Evolutionary conservation across 768 basidiomycete species (phyloP), one percentile per base, ranked within the genome.

Genomic region (Ramaria rubella): DNA sequence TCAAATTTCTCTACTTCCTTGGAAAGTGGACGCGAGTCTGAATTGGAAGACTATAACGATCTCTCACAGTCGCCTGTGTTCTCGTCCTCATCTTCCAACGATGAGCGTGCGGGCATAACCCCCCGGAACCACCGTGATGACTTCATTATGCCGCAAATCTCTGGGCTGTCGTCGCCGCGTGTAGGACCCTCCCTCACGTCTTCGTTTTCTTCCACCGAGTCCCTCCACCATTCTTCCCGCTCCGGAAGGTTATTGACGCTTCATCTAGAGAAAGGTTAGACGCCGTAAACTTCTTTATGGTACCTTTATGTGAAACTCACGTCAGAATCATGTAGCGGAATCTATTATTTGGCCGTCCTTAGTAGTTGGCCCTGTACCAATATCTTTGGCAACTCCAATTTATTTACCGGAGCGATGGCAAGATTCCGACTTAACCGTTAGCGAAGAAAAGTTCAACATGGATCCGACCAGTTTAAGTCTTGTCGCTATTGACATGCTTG

Each of bases 291-390:
- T 2, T 5, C 24, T 15, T 49, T 23, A 23, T 33, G 8, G n/a
- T 48, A 26, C 29, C 36, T 46, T 8, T 15, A 42, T 42, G 12
- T 42, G 34, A 21, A 24, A 19, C 42, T 56, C 15, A 45, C n/a
- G 31, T 21, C 33, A 2, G 21, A n/a, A 51, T 6, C 21, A 2
- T 30, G 19, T 21, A 68, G 80, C 83, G 19, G 79, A 85, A 59
- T 83, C 87, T 5, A 77, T 83, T 40, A 90, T 91, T 42, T 91
- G 89, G 89, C 89, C 89, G 0, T 86, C 86, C 5, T 73, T 91
- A 33, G 80, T 91, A 49, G 77, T 87, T n/a, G 78, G 89, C 30
- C 85, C 89, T 8, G 86, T 81, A 8, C 84, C 86, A 1, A 80
- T 81, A 48, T 70, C 78, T 11, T 66, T 87, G 5, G 80, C 84